Evolutionary conservation across 148 eudicot genomes (phyloP), one percentile per base, ranked within the genome.

Genomic region (Amaranthus hypochondriacus): DNA sequence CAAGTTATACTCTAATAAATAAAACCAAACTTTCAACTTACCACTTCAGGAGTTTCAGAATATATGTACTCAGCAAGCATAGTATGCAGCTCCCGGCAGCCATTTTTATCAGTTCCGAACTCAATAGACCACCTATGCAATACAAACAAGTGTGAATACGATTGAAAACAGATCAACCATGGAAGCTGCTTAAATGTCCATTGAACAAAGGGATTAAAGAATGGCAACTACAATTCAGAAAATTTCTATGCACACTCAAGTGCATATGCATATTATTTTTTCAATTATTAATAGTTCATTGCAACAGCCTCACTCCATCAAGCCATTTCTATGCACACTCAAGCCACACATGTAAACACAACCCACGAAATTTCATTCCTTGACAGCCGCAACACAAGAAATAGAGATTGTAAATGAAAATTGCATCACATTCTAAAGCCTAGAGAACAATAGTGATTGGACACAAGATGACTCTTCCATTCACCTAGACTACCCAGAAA

Each of bases 41-140:
- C 98, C 91, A 81, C 86, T 75, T 94, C 98, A 83, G 90, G 92
- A 71, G 93, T 91, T 76, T 94, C 96, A 44, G 96, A 89, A 81
- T 88, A 94, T 65, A 90, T 76, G 76, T 94, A 94, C 66, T 94
- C 97, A 21, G 93, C 98, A 73, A 94, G 84, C 98, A 94, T 91
- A 71, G 87, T 89, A 78, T 94, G 97, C 66, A 94, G 77, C 64
- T 94, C 93, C 18, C 86, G 93, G 63, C 96, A 82, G 64, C 98
- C 98, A 76, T 76, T 75, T 83, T 68, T 91, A 60, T 74, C 81
- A 64, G 89, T 79, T 80, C 98, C 98, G 73, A 79, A 87, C 78
- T 91, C 98, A 15, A 76, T 74, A 62, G 98, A 94, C 98, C 98
- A 94, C 88, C 98, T 94, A 77, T 9, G 62, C 56, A 65, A 73